phyloP scores from a whole-genome alignment of 768 basidiomycete genomes.

The Russula compacta region DNA sequence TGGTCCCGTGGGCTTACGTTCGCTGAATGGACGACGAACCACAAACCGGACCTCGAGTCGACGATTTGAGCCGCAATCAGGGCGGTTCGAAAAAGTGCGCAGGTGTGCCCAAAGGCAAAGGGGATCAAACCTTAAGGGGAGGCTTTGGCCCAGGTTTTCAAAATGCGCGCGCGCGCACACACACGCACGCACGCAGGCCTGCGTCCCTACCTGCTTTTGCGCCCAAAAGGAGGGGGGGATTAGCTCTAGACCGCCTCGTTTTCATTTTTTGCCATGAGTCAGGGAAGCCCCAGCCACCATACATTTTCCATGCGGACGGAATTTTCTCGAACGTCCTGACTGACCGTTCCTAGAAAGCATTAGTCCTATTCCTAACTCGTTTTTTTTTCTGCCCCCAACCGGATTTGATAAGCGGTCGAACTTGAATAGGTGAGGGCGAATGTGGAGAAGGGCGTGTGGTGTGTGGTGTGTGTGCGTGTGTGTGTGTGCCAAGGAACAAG shows the following conservation, averaged over 20 bases:
- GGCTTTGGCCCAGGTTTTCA: not conserved
- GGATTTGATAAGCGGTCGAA: not conserved
- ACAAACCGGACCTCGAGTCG: not conserved
- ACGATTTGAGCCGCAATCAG: not conserved
- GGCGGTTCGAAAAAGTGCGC: not conserved
- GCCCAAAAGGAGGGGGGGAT: not conserved
- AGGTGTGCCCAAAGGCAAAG: not conserved
- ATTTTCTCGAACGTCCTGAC: not conserved
- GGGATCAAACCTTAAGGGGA: slow-evolving; percentile 12
- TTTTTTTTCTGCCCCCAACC: not conserved
- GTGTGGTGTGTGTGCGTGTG: not conserved
- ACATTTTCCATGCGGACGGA: slow-evolving; percentile 12
- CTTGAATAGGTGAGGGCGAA: not conserved
- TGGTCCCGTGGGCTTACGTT: no score
- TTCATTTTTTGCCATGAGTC: slow-evolving; percentile 4
- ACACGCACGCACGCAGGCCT: not conserved
- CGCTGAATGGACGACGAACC: no score
- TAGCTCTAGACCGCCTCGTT: slow-evolving; percentile 5
- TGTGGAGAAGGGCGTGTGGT: not conserved
- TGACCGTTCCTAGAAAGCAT: slow-evolving; percentile 3
- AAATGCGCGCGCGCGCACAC: not conserved
- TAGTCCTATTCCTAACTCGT: not conserved
- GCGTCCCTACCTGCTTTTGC: not conserved
- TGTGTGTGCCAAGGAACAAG: not conserved
- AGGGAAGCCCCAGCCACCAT: slow-evolving; percentile 9